Evolutionary conservation across 192 early-diverging fungal species (phyloP).

Genomic region (Helicostylum pulchrum): DNA sequence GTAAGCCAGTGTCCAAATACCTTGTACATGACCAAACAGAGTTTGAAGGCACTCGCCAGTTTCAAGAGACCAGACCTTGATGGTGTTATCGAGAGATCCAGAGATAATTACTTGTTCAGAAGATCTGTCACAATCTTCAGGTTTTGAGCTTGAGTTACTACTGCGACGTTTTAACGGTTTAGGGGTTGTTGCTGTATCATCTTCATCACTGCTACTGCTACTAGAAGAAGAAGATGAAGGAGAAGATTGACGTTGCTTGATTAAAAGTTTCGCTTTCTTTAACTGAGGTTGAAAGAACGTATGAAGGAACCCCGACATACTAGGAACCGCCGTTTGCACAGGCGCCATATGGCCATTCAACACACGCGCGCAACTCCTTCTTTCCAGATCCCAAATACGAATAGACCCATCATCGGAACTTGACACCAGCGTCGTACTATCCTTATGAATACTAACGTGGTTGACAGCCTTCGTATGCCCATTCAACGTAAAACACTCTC

Average conservation of each 20-base stretch:
- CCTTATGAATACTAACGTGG: slow-evolving; percentile 72
- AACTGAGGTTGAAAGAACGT: slow-evolving; percentile 22
- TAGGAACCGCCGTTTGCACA: slow-evolving; percentile 53
- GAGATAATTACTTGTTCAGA: slow-evolving; percentile 66
- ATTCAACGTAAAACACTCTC: slow-evolving; percentile 63
- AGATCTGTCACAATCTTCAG: slow-evolving; percentile 5
- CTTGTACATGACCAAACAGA: slow-evolving; percentile 79
- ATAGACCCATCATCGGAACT: slow-evolving; percentile 87
- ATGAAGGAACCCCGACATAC: slow-evolving; percentile 31
- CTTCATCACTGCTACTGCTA: not conserved
- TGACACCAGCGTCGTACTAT: slow-evolving; percentile 58
- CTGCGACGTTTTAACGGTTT: not conserved
- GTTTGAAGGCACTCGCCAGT: slow-evolving; percentile 74
- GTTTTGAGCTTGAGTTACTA: not conserved
- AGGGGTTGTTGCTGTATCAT: not conserved
- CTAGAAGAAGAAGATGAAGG: not conserved
- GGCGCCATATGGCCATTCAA: slow-evolving; percentile 69
- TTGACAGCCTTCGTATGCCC: slow-evolving; percentile 92
- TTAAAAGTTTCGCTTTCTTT: not conserved
- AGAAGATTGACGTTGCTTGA: not conserved
- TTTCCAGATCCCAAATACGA: slow-evolving; percentile 80
- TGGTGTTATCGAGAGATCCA: slow-evolving; percentile 78
- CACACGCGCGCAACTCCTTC: slow-evolving; percentile 58
- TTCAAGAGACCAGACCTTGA: slow-evolving; percentile 91
- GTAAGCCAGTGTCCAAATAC: slow-evolving; percentile 77